Base-by-base conservation (phyloP, 768 basidiomycete genomes). In the Leccinum pellstonianum region DNA sequence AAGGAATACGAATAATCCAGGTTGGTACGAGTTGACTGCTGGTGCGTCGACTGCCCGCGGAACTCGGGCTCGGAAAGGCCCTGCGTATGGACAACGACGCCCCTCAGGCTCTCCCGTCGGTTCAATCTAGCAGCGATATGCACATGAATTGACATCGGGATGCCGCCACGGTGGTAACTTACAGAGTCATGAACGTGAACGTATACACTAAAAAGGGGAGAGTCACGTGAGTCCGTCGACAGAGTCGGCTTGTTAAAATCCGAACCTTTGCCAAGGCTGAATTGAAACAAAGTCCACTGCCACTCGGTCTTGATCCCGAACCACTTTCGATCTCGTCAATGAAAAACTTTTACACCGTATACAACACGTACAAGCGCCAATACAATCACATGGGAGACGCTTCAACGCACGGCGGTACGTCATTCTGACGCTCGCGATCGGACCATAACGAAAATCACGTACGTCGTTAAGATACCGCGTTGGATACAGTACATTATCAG, bases 401-500 rank as follows among this genome's bases (percentile, higher is more conserved):
- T 65, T 14, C 15, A 31, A 33, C 17, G 8, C 6, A 8, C 25
- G 1, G 17, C 25, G 1, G 17, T 12, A 29, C 10, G 12, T 48
- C 33, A 48, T 3, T 27, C 5, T 41, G 11, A 54, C 29, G 4
- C 2, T 48, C 41, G 3, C 2, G 10, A 19, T 27, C 17, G 8
- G 27, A 10, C 5, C 8, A 31, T 11, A 6, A 37, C 33, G 37
- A 11, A 38, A 19, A 31, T 12, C 21, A 63, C 64, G 35, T 51
- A 66, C 58, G 58, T 66, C 50, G 51, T 66, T 7, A 62, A 29
- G 6, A 65, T 57, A 5, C 64, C 64, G 3, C 64, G 60, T 21
- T 63, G 64, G 21, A 59, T 23, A 8, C 60, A 66, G 12, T 66
- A 63, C 3, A 57, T 8, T 3, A 66, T 57, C 7, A 66, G 8